Conservation (phyloP, 306 rosid genomes). For the Prinsepia uniflora region DNA sequence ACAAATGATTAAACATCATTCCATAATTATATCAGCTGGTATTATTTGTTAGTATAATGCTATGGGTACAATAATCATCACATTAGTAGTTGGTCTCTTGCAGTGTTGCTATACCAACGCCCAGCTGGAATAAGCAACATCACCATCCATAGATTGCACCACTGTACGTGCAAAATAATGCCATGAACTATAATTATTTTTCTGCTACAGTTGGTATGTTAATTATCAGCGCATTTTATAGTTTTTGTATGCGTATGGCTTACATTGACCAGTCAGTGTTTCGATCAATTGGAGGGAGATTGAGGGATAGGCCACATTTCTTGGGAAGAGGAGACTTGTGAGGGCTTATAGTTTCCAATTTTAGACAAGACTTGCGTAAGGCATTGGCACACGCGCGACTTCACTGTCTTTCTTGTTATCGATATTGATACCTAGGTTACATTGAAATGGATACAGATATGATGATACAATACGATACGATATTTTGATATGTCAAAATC, state of each 20-base stretch:
- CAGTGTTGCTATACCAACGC: neutral
- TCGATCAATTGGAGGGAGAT: constrained; percentile 27
- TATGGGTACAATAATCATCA: neutral
- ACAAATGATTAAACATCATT: neutral
- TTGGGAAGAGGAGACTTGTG: constrained; percentile 15
- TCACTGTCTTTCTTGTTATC: constrained; percentile 10
- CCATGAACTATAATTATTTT: neutral
- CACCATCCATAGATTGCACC: neutral
- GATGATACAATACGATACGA: too few relatives aligned
- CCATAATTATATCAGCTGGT: neutral
- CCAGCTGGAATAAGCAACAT: neutral
- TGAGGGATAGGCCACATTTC: constrained; percentile 19
- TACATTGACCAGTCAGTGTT: constrained; percentile 32
- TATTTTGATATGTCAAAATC: too few relatives aligned
- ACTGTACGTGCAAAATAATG: constrained; percentile 6
- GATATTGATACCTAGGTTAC: too few relatives aligned
- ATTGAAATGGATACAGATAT: too few relatives aligned
- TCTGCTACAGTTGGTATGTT: neutral
- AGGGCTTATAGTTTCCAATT: neutral
- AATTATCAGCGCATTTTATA: neutral
- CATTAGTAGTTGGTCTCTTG: neutral
- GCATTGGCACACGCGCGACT: constrained; percentile 28
- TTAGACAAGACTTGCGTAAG: neutral
- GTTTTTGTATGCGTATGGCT: neutral
- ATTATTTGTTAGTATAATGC: neutral